These are phyloP conservation scores for Phytophthora fragariaefolia DNA, from an alignment of 352 stramenopile species.

Conservation along the genomic window DNA sequence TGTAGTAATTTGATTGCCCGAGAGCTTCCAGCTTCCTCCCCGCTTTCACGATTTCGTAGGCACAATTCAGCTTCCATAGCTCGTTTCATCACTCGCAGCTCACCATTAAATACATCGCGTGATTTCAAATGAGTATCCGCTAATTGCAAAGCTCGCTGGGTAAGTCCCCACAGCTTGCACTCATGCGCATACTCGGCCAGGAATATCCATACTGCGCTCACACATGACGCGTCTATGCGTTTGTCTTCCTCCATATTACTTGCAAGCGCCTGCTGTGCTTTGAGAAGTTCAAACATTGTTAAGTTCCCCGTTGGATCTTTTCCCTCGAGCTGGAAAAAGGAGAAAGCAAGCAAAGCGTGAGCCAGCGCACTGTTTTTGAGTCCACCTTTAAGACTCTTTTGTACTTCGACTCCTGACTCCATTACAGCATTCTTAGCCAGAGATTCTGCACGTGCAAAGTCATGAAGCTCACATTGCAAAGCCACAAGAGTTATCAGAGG, in stretches of 20 bases:
- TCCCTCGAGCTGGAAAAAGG: conserved; percentile 50
- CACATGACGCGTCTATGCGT: conserved; percentile 28
- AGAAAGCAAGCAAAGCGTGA: conserved; percentile 71
- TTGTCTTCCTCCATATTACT: conserved; percentile 10
- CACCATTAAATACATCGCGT: conserved; percentile 47
- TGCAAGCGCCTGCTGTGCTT: conserved; percentile 53
- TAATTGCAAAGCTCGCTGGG: conserved; percentile 45
- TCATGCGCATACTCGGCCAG: conserved; percentile 56
- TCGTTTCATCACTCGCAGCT: conserved; percentile 61
- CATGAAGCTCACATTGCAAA: conserved; percentile 64
- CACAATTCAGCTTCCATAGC: conserved; percentile 56
- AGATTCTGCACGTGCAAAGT: conserved; percentile 51
- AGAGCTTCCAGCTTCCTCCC: conserved; percentile 9
- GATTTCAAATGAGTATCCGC: conserved; percentile 39
- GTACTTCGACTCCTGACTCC: conserved; percentile 17
- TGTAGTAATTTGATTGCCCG: conserved; percentile 45
- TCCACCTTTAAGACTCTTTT: conserved; percentile 1
- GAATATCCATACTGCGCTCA: conserved; percentile 68
- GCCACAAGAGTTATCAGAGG: conserved; percentile 59
- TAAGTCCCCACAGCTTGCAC: conserved; percentile 48
- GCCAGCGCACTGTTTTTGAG: conserved; percentile 40
- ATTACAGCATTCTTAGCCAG: conserved; percentile 56
- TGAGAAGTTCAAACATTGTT: conserved; percentile 68
- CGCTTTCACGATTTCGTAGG: conserved; percentile 29
- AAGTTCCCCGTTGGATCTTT: conserved; percentile 68